Conservation (phyloP, 2,329 filamentous ascomycete genomes). For the Paramyrothecium sp. region DNA sequence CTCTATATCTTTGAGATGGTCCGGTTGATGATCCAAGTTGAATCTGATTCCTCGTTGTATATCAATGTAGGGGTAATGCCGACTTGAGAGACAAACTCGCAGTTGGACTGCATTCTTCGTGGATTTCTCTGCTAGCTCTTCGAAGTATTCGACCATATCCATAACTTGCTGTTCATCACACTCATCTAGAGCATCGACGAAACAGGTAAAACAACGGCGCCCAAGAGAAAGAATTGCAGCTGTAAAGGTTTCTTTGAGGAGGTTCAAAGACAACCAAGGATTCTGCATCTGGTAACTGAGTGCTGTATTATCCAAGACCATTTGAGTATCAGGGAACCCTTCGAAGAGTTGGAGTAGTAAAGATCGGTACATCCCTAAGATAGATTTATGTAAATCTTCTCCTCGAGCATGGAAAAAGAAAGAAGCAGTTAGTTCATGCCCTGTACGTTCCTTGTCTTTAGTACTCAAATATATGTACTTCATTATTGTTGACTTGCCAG, state of each 20-base stretch:
- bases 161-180: constrained; percentile 37
- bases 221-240: constrained; percentile 2
- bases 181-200: constrained; percentile 43
- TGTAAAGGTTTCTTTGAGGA: too few relatives aligned
- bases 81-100: constrained; percentile 40
- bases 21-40: constrained; percentile 31
- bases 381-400: background rate
- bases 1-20: constrained; percentile 32
- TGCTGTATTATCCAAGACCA: background rate
- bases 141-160: constrained; percentile 42
- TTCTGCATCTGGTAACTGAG: too few relatives aligned
- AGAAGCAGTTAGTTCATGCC: too few relatives aligned
- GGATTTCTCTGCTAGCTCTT: constrained; percentile 30
- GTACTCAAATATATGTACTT: too few relatives aligned
- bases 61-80: constrained; percentile 43
- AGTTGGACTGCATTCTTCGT: constrained; percentile 16
- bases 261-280: too few relatives aligned
- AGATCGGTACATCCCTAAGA: background rate
- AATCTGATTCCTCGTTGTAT: constrained; percentile 23
- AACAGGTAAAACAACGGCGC: constrained; percentile 12
- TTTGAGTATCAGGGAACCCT: background rate
- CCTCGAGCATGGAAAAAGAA: background rate
- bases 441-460: too few relatives aligned
- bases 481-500: background rate
- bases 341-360: background rate